A percentile compares a stretch with the other conserved stretches of the same genome.
Evolutionary conservation across 169 alveolate species (phyloP).

Genomic region (Plasmodium inui): DNA sequence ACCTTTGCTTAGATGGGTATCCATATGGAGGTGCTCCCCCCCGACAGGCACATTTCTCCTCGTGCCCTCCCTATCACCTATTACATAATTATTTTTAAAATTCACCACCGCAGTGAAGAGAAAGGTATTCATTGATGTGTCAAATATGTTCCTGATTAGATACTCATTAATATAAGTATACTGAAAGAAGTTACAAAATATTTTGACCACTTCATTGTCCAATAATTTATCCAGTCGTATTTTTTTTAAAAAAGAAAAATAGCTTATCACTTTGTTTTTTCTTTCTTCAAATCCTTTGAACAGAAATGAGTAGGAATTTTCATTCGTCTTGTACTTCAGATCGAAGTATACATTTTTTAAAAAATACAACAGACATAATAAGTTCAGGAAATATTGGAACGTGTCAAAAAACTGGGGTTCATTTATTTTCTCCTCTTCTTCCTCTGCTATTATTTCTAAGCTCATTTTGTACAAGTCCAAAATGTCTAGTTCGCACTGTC

Average conservation of each 20-base stretch:
- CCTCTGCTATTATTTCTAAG: slow-evolving; percentile 9
- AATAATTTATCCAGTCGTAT: slow-evolving; percentile 25
- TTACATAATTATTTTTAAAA: slow-evolving; percentile 24
- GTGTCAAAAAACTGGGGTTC: slow-evolving; percentile 41
- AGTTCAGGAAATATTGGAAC: slow-evolving; percentile 42
- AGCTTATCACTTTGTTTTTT: slow-evolving; percentile 39
- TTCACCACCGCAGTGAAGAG: slow-evolving; percentile 41
- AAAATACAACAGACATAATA: slow-evolving; percentile 52
- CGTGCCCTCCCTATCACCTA: background rate
- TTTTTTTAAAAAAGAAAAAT: slow-evolving; percentile 54
- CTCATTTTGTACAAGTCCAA: slow-evolving; percentile 11
- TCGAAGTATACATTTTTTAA: slow-evolving; percentile 66
- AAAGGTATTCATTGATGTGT: slow-evolving; percentile 22
- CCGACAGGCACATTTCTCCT: background rate
- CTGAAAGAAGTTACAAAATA: slow-evolving; percentile 66
- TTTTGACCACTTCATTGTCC: slow-evolving; percentile 68
- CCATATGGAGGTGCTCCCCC: background rate
- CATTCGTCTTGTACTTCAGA: slow-evolving; percentile 56
- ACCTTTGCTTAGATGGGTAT: background rate
- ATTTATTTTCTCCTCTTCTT: slow-evolving; percentile 6
- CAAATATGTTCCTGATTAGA: slow-evolving; percentile 54
- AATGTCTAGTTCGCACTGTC: slow-evolving; percentile 11
- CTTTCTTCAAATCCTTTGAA: slow-evolving; percentile 76
- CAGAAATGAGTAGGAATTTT: slow-evolving; percentile 65
- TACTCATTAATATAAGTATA: slow-evolving; percentile 61